Evolutionary conservation across 2,329 filamentous ascomycete genomes (phyloP).

Genomic region (Fusarium protoensiforme): DNA sequence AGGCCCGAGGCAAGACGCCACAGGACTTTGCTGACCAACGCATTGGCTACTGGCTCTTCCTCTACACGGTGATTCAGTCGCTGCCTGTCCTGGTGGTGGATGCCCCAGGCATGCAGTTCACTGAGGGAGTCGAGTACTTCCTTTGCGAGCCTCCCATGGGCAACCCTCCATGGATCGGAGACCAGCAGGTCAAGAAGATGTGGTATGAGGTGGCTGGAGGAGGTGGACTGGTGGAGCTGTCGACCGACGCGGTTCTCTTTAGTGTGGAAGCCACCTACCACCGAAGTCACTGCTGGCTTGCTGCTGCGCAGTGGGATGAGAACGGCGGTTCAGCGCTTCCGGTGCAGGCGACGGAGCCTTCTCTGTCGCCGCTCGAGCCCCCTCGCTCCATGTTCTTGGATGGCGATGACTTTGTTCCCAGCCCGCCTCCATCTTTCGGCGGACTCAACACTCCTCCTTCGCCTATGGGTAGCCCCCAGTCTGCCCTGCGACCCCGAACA

Average conservation of each 20-base stretch:
- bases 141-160: slow-evolving; percentile 80
- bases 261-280: slow-evolving; percentile 71
- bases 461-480: slow-evolving; percentile 45
- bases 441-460: slow-evolving; percentile 41
- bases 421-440: slow-evolving; percentile 37
- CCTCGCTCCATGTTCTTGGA: slow-evolving; percentile 51
- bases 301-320: slow-evolving; percentile 62
- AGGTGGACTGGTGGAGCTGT: slow-evolving; percentile 67
- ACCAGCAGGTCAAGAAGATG: slow-evolving; percentile 70
- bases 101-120: slow-evolving; percentile 74
- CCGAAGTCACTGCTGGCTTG: slow-evolving; percentile 67
- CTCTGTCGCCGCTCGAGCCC: slow-evolving; percentile 53
- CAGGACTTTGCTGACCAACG: slow-evolving; percentile 78
- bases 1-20: slow-evolving; percentile 71
- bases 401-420: slow-evolving; percentile 40
- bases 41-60: slow-evolving; percentile 83
- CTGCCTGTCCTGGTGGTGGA: slow-evolving; percentile 83
- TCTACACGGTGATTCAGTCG: slow-evolving; percentile 81
- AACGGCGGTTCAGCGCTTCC: slow-evolving; percentile 40
- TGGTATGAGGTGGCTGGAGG: slow-evolving; percentile 81
- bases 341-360: slow-evolving; percentile 44
- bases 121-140: slow-evolving; percentile 83
- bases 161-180: slow-evolving; percentile 78
- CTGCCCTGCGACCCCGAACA: slow-evolving; percentile 51
- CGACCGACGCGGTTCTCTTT: slow-evolving; percentile 69